A percentile compares a stretch with the other conserved stretches of the same genome.
phyloP scores from a whole-genome alignment of 225 moss, liverwort and hornwort genomes.

The Bryum argenteum region DNA sequence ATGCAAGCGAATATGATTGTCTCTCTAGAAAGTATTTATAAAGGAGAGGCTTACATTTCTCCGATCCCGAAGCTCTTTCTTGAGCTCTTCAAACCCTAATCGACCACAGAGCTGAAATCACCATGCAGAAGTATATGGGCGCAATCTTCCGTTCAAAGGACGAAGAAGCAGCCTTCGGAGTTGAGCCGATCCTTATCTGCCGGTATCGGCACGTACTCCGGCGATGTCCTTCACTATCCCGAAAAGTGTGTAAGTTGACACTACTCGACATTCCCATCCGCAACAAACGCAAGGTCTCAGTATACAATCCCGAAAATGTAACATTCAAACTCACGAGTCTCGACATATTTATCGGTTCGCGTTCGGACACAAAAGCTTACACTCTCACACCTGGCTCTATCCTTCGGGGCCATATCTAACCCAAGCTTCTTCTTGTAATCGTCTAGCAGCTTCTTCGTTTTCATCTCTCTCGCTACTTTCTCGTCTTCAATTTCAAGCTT shows the following conservation, averaged over 20 bases:
- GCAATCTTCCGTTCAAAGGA: no score
- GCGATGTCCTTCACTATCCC: no score
- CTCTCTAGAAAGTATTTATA: no score
- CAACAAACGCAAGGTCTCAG: constrained; percentile 22
- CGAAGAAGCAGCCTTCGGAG: no score
- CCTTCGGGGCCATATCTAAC: constrained; percentile 68
- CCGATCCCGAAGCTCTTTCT: no score
- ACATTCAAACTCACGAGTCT: background rate
- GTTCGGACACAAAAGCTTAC: constrained; percentile 36
- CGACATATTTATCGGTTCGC: background rate
- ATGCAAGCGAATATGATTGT: background rate
- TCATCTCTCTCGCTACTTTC: constrained; percentile 64
- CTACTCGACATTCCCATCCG: background rate
- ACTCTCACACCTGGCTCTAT: constrained; percentile 69
- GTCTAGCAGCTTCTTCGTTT: constrained; percentile 74
- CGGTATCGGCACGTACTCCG: no score
- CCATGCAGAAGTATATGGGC: no score
- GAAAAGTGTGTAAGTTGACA: background rate
- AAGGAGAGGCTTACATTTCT: no score
- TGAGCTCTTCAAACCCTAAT: no score
- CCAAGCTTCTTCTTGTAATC: constrained; percentile 86
- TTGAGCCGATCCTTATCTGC: no score
- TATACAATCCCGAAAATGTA: constrained; percentile 8
- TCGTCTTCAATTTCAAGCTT: constrained; percentile 87
- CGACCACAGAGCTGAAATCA: no score